Evolutionary conservation across 805 yeast species (phyloP).

Genomic region (Starmerella apis): DNA sequence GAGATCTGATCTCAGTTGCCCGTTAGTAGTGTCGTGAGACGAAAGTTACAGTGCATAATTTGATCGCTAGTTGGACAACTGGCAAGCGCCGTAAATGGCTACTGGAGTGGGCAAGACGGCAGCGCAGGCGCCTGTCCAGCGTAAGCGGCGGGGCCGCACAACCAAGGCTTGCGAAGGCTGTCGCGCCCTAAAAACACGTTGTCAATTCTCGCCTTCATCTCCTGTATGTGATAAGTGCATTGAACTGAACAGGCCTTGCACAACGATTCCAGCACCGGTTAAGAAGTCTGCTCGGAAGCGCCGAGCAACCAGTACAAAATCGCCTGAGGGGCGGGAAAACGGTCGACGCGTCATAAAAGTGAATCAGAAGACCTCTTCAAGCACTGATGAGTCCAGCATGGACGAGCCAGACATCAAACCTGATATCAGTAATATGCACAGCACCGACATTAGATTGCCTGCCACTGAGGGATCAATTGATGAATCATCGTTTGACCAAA

Average conservation of each 20-base stretch:
- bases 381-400: not conserved
- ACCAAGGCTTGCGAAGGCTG: conserved; percentile 20
- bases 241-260: conserved; percentile 16
- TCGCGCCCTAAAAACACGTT: conserved; percentile 21
- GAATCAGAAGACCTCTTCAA: not conserved
- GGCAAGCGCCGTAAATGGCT: not conserved
- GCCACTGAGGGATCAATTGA: too few species aligned
- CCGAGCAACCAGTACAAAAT: not conserved
- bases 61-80: not conserved
- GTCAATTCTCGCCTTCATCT: conserved; percentile 14
- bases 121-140: not conserved
- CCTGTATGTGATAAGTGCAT: conserved; percentile 20
- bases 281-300: not conserved
- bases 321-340: not conserved
- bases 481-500: too few species aligned
- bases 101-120: not conserved
- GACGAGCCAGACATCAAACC: too few species aligned
- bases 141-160: conserved; percentile 15
- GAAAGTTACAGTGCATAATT: not conserved
- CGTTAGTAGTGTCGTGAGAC: not conserved
- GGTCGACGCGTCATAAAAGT: not conserved
- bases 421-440: too few species aligned
- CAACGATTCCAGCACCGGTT: conserved; percentile 3
- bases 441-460: not conserved
- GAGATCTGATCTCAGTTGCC: not conserved